Evolutionary conservation across 2,329 filamentous ascomycete species (phyloP), one percentile per base, ranked within the genome.

Genomic region (Periconia digitata): DNA sequence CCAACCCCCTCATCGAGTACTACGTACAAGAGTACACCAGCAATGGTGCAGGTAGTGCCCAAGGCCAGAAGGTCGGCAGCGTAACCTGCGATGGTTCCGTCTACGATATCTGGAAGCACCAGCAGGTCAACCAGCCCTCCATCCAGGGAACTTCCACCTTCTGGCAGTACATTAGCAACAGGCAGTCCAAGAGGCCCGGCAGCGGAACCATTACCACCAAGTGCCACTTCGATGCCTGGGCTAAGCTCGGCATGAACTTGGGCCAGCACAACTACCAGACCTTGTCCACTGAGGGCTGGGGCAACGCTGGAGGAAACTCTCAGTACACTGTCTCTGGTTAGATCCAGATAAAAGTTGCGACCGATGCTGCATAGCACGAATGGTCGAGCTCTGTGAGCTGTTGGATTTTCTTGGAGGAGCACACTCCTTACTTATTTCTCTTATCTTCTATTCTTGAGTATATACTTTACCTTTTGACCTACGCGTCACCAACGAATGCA

Each of bases 141-240:
- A 79, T 79, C 43, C 51, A 71, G 6, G 78, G 78, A 23, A 79
- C 73, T 3, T 56, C 62, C 8, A 79, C 76, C 18, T 80, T 81
- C 60, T 68, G 72, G 56, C 79, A 81, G 66, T 81, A 74, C 69
- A 79, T 75, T 71, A 60, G 54, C 46, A 63, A 66, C 49, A 52
- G 64, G 17, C 47, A 50, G 24, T 51, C 43, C 41, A 65, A 66
- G 58, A 47, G 64, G 21, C 52, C 59, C 20, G 60, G 58, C 35
- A 61, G 61, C 43, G 64, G 63, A 12, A 67, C 64, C 20, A 53
- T 67, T 2, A 67, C 62, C 12, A 66, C 63, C 13, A 55, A 54
- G 46, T 63, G 58, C 55, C 64, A 66, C 47, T 67, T 66, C 35
- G 60, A 67, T 43, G 64, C 62, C 7, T 67, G 64, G 63, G 49